phyloP scores from a whole-genome alignment of 768 basidiomycete genomes.

The Cystoderma amianthinum region DNA sequence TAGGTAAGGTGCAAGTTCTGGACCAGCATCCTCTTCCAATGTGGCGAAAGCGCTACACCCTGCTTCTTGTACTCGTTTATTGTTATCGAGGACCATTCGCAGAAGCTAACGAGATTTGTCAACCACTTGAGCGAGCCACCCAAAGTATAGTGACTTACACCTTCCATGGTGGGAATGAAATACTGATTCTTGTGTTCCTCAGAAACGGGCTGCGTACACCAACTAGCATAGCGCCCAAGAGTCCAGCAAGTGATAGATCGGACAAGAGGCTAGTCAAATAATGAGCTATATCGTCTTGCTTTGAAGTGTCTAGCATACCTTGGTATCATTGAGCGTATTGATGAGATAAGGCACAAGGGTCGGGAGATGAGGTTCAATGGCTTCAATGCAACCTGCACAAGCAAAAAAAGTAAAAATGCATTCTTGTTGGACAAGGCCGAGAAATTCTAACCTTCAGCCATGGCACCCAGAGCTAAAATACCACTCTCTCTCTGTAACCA shows the following conservation, averaged over 20 bases:
- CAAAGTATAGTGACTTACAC: constrained; percentile 40
- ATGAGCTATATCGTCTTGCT: constrained; percentile 5
- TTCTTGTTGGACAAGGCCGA: neutral
- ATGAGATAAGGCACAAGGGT: constrained; percentile 91
- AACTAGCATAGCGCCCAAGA: constrained; percentile 95
- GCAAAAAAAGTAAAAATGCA: constrained; percentile 6
- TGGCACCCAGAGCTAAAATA: constrained; percentile 92
- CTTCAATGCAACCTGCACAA: constrained; percentile 87
- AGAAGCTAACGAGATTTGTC: constrained; percentile 55
- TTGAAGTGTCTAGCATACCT: constrained; percentile 45
- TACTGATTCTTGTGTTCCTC: constrained; percentile 86
- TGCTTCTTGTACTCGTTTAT: constrained; percentile 98
- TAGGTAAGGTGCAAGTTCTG: constrained; percentile 85
- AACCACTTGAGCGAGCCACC: constrained; percentile 1
- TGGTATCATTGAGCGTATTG: constrained; percentile 83
- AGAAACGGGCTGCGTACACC: constrained; percentile 83
- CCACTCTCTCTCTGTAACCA: constrained; percentile 96
- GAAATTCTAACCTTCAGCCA: constrained; percentile 81
- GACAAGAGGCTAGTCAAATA: constrained; percentile 70
- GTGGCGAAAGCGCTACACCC: constrained; percentile 99
- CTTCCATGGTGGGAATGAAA: constrained; percentile 98
- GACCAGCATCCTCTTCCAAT: constrained; percentile 93
- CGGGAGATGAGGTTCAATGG: constrained; percentile 91
- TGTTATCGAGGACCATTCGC: constrained; percentile 95
- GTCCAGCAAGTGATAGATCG: constrained; percentile 99